Conservation (phyloP, 305 asterid species). For the Lippia alba region DNA sequence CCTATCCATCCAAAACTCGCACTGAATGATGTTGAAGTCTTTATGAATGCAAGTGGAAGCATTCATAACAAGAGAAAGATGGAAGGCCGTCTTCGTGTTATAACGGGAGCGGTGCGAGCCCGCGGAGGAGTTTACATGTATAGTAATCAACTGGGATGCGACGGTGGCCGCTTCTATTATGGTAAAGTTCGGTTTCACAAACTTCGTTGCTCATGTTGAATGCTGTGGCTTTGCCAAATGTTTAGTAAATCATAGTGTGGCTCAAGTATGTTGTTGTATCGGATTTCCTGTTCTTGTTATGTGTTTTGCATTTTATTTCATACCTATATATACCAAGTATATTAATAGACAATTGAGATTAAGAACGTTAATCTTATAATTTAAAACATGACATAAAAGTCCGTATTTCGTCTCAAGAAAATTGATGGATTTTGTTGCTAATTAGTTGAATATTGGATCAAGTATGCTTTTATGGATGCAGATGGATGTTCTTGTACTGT, state of each 20-base stretch:
- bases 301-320: too few species aligned
- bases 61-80: conserved; percentile 64
- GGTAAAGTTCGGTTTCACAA: conserved; percentile 38
- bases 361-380: too few species aligned
- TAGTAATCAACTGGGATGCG: conserved; percentile 81
- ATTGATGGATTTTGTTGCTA: too few species aligned
- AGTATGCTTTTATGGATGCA: conserved; percentile 33
- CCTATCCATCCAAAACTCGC: conserved; percentile 79
- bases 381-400: too few species aligned
- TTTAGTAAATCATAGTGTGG: too few species aligned
- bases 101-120: conserved; percentile 63
- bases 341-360: neutral
- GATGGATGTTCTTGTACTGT: conserved; percentile 86
- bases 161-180: conserved; percentile 70
- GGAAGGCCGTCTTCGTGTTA: conserved; percentile 58
- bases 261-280: too few species aligned
- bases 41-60: conserved; percentile 85
- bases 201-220: neutral
- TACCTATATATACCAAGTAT: neutral
- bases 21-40: conserved; percentile 76
- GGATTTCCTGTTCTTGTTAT: too few species aligned
- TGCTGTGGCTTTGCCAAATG: neutral
- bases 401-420: too few species aligned
- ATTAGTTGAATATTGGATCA: too few species aligned
- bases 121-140: conserved; percentile 88